These are phyloP conservation scores for Xylariaceae sp. DNA, from an alignment of 2,329 filamentous ascomycete species.

Conservation along the genomic window DNA sequence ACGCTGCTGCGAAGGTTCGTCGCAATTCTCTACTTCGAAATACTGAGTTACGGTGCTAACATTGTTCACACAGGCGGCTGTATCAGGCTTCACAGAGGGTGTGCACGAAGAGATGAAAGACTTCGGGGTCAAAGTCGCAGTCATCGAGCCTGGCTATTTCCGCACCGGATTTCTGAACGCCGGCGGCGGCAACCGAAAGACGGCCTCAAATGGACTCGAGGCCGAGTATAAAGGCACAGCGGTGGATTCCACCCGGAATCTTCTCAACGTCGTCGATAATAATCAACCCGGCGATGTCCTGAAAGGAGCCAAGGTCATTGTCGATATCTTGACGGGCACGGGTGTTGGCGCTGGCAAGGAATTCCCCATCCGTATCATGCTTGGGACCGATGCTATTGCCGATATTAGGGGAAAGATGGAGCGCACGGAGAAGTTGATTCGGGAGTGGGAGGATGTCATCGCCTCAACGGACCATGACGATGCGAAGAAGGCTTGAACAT, in stretches of 20 bases:
- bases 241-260: constrained; percentile 29
- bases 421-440: constrained; percentile 40
- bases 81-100: constrained; percentile 37
- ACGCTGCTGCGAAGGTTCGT: constrained; percentile 37
- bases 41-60: not conserved
- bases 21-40: not conserved
- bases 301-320: constrained; percentile 50
- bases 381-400: constrained; percentile 51
- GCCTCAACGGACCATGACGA: constrained; percentile 37
- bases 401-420: constrained; percentile 43
- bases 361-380: constrained; percentile 51
- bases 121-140: constrained; percentile 39
- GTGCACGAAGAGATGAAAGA: constrained; percentile 34
- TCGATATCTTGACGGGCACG: constrained; percentile 53
- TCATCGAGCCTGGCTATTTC: constrained; percentile 53
- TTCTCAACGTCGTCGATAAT: constrained; percentile 38
- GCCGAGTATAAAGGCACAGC: constrained; percentile 30
- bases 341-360: constrained; percentile 47
- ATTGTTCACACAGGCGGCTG: constrained; percentile 28
- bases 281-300: constrained; percentile 54
- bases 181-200: constrained; percentile 26
- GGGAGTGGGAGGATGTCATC: constrained; percentile 49
- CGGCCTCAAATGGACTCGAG: constrained; percentile 28
- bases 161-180: constrained; percentile 47
- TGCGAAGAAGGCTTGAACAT: constrained; percentile 14